Base-by-base conservation (phyloP, 139 green algal genomes). In the Spirogloea muscicola region DNA sequence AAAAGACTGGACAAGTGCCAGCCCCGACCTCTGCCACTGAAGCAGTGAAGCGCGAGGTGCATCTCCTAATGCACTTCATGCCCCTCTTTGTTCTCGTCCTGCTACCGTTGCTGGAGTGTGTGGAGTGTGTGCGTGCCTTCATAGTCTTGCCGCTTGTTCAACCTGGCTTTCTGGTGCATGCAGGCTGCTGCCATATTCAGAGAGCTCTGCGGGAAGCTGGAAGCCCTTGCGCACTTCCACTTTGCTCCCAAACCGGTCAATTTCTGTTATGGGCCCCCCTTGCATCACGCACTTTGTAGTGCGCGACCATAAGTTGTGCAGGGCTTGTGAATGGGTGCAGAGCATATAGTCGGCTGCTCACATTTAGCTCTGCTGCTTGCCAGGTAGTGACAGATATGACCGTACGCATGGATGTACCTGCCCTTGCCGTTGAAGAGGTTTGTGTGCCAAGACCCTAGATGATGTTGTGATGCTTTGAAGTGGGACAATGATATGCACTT, bases 151-250 rank as follows among this genome's bases (percentile, higher is more conserved):
- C 21, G 21, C 21, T 21, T 55, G 46, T 55, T 21, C 57, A 48
- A 39, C 27, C 18, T 66, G 57, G 13, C 9, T 21, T 55, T 55
- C 21, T 55, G 57, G 13, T 9, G 61, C 10, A 25, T 74, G 2
- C 74, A 81, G 74, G 64, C 74, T 1, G 25, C 37, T 0, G 10
- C 10, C n/a, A 33, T 97, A 73, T 92, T 96, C 77, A 87, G 87
- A 59, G 80, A 79, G 42, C 84, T 98, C 13, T 90, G 82, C 4
- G 74, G 43, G 37, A 91, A 93, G 81, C 89, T 98, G 62, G 93
- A 98, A 60, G 88, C 92, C 1, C 86, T 98, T 49, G 85, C 80
- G 1, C 90, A 94, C 85, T 94, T 95, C 83, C 83, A 92, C 69
- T 98, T 90, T 57, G 81, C 90, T 21, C 93, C 93, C 7, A 91